These are phyloP conservation scores for Diaporthe batatas DNA, from an alignment of 2,329 filamentous ascomycete species.

Conservation along the genomic window DNA sequence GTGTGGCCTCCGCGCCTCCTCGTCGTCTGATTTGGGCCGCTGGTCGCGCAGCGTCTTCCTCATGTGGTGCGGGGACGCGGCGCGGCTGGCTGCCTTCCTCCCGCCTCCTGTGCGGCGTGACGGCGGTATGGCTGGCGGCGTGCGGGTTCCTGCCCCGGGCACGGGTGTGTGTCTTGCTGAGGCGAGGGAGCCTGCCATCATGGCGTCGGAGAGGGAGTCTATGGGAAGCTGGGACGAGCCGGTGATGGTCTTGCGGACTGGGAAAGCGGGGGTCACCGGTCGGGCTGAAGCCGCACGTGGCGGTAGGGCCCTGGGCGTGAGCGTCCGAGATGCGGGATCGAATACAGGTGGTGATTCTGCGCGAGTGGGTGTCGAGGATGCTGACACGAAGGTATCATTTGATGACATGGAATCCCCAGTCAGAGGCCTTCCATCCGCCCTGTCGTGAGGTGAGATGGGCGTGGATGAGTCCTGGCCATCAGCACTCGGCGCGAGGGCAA, in stretches of 20 bases:
- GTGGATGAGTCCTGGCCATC: slow-evolving; percentile 39
- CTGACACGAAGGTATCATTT: slow-evolving; percentile 61
- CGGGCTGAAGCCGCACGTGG: slow-evolving; percentile 37
- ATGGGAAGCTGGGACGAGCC: slow-evolving; percentile 59
- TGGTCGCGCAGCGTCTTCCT: slow-evolving; percentile 76
- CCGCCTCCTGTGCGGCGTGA: slow-evolving; percentile 48
- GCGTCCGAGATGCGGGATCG: slow-evolving; percentile 20
- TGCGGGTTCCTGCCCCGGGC: slow-evolving; percentile 47
- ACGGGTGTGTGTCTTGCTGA: slow-evolving; percentile 66
- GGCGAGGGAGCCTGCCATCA: slow-evolving; percentile 81
- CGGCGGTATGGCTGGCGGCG: slow-evolving; percentile 54
- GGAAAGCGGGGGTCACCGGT: slow-evolving; percentile 38
- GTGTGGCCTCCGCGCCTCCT: slow-evolving; percentile 64
- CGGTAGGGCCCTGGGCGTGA: slow-evolving; percentile 44
- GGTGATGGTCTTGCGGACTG: slow-evolving; percentile 40
- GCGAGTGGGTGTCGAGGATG: slow-evolving; percentile 47
- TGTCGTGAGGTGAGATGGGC: neutral
- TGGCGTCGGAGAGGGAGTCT: slow-evolving; percentile 78
- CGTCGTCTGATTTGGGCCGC: slow-evolving; percentile 64
- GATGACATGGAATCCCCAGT: slow-evolving; percentile 55
- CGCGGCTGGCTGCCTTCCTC: slow-evolving; percentile 54
- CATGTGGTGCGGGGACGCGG: slow-evolving; percentile 65
- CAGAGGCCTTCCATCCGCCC: slow-evolving; percentile 34
- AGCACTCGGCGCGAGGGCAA: neutral
- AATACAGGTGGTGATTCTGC: slow-evolving; percentile 34